A percentile compares a stretch with the other conserved stretches of the same genome.
phyloP scores from a whole-genome alignment of 179 eudicot genomes.

The Beta corolliflora region DNA sequence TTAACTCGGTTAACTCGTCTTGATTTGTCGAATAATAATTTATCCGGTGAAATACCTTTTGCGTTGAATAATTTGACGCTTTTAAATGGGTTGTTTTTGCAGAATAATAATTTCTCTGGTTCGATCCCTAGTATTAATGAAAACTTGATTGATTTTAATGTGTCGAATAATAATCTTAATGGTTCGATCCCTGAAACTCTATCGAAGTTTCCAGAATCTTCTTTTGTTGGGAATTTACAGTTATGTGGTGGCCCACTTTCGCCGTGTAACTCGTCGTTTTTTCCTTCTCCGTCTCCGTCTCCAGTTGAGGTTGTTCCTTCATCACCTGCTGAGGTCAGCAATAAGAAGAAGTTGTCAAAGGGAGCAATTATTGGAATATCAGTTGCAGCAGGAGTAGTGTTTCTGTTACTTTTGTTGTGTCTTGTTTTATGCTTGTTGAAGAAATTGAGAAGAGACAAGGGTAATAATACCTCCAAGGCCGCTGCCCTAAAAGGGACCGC shows the following conservation, averaged over 20 bases:
- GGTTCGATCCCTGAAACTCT: constrained; percentile 74
- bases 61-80: constrained; percentile 59
- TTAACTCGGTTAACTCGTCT: constrained; percentile 55
- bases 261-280: constrained; percentile 59
- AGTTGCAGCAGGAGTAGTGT: constrained; percentile 40
- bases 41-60: constrained; percentile 70
- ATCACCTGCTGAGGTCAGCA: constrained; percentile 26
- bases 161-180: constrained; percentile 64
- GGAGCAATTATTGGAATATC: constrained; percentile 71
- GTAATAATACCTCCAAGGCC: constrained; percentile 24
- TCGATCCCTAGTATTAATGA: constrained; percentile 55
- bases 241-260: constrained; percentile 72
- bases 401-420: constrained; percentile 40
- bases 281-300: constrained; percentile 63
- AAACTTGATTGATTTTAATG: constrained; percentile 45
- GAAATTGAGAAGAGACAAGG: too few relatives aligned
- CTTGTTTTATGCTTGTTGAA: constrained; percentile 31
- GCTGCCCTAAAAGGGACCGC: constrained; percentile 19
- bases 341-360: constrained; percentile 54
- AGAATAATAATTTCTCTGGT: constrained; percentile 65
- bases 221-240: constrained; percentile 64
- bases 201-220: constrained; percentile 46
- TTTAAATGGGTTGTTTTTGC: constrained; percentile 50
- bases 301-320: constrained; percentile 36
- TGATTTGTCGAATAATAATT: constrained; percentile 63